Evolutionary conservation across 495 filamentous ascomycete species (phyloP).

Genomic region (Tirmania nivea): DNA sequence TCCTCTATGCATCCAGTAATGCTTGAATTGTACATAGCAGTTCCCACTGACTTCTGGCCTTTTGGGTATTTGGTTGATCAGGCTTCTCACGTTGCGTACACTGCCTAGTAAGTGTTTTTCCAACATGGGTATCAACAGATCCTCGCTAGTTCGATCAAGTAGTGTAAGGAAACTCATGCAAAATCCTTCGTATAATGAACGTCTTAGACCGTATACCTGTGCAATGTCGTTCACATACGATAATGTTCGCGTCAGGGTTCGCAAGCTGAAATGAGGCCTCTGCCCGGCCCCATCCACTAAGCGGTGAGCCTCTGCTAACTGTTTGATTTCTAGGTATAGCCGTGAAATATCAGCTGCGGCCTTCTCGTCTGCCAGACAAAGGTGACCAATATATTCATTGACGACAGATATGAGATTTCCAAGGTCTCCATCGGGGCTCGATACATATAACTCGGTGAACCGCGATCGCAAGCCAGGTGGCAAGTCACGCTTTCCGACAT

Average conservation of each 20-base stretch:
- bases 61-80: constrained; percentile 51
- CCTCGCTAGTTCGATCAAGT: constrained; percentile 55
- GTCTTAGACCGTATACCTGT: constrained; percentile 64
- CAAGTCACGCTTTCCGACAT: constrained; percentile 86
- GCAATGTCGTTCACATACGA: constrained; percentile 68
- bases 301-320: constrained; percentile 52
- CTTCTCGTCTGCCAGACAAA: constrained; percentile 39
- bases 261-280: constrained; percentile 83
- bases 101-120: constrained; percentile 55
- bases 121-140: constrained; percentile 54
- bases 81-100: constrained; percentile 39
- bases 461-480: constrained; percentile 62
- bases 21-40: constrained; percentile 66
- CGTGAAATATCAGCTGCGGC: constrained; percentile 54
- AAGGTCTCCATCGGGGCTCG: constrained; percentile 63
- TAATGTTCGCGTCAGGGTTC: constrained; percentile 78
- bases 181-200: constrained; percentile 84
- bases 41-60: constrained; percentile 46
- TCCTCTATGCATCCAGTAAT: constrained; percentile 81
- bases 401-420: constrained; percentile 70
- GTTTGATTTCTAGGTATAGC: constrained; percentile 71
- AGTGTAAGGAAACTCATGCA: constrained; percentile 95
- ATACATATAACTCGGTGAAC: constrained; percentile 87
- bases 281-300: constrained; percentile 87
- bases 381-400: constrained; percentile 56